Evolutionary conservation across 306 rosid genomes (phyloP).

Genomic region (Echinosophora koreensis): DNA sequence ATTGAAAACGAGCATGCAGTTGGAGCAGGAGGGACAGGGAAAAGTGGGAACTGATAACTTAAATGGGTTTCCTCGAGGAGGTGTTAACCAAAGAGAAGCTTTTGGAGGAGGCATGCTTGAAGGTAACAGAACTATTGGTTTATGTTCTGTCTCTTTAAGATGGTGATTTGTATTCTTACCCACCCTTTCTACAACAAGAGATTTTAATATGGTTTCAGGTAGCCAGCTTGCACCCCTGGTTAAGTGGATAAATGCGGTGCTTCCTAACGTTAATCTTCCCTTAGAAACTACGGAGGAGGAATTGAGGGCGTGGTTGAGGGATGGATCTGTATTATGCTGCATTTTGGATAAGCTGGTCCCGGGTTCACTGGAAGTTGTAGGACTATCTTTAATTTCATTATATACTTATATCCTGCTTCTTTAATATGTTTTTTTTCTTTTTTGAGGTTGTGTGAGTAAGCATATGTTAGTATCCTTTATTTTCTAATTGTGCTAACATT

Average conservation of each 20-base stretch:
- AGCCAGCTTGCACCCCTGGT: slow-evolving; percentile 60
- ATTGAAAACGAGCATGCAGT: slow-evolving; percentile 59
- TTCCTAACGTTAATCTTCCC: slow-evolving; percentile 78
- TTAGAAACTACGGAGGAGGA: slow-evolving; percentile 82
- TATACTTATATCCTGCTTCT: slow-evolving; percentile 21
- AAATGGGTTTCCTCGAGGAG: slow-evolving; percentile 54
- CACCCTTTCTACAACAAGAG: slow-evolving; percentile 29
- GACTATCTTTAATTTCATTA: slow-evolving; percentile 39
- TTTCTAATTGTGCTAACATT: slow-evolving; percentile 24
- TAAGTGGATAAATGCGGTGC: slow-evolving; percentile 80
- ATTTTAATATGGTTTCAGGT: slow-evolving; percentile 60
- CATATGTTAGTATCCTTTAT: not conserved
- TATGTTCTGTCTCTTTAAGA: slow-evolving; percentile 22
- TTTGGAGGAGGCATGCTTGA: slow-evolving; percentile 50
- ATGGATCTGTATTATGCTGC: slow-evolving; percentile 82
- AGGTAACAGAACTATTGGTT: slow-evolving; percentile 46
- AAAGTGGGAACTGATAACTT: slow-evolving; percentile 44
- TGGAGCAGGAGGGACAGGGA: slow-evolving; percentile 56
- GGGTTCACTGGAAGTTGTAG: slow-evolving; percentile 67
- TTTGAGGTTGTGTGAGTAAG: not conserved
- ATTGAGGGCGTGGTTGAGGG: slow-evolving; percentile 70
- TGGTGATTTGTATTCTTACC: slow-evolving; percentile 32
- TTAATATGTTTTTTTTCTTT: not conserved
- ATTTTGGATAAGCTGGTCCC: slow-evolving; percentile 78
- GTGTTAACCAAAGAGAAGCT: slow-evolving; percentile 47